phyloP scores from a whole-genome alignment of 2,329 filamentous ascomycete species.

The Aschersonia sp. region DNA sequence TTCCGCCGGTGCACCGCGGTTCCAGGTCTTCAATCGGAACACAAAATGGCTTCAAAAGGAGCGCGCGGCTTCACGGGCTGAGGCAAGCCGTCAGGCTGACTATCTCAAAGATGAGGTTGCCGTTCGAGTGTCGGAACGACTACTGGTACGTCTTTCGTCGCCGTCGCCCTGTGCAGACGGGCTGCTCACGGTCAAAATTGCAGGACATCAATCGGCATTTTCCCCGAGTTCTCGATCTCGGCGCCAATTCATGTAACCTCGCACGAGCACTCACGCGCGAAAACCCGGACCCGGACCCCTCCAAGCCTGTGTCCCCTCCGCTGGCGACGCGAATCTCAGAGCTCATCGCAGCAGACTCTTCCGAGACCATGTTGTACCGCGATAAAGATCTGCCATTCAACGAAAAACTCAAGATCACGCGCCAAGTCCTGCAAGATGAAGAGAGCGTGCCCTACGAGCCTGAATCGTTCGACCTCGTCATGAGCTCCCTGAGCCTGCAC shows the following conservation, averaged over 20 bases:
- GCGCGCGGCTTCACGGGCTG: constrained; percentile 56
- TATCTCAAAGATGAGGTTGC: constrained; percentile 93
- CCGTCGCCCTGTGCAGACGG: not conserved
- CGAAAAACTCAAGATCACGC: constrained; percentile 52
- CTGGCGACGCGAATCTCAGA: constrained; percentile 57
- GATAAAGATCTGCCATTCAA: constrained; percentile 68
- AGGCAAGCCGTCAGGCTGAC: constrained; percentile 66
- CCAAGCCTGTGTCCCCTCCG: constrained; percentile 45
- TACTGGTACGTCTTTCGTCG: constrained; percentile 43
- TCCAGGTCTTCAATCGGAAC: constrained; percentile 82
- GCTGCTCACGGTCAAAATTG: not conserved
- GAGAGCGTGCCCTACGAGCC: constrained; percentile 64
- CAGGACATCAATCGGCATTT: constrained; percentile 89
- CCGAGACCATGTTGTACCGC: constrained; percentile 61
- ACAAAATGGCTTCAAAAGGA: constrained; percentile 89
- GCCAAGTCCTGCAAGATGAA: constrained; percentile 60
- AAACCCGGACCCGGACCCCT: constrained; percentile 47
- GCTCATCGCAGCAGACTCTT: constrained; percentile 72
- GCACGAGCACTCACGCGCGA: constrained; percentile 63
- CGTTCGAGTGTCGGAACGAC: constrained; percentile 64
- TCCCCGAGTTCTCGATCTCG: constrained; percentile 73
- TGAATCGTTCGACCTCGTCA: constrained; percentile 72
- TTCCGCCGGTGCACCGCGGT: constrained; percentile 58
- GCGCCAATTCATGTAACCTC: constrained; percentile 91
- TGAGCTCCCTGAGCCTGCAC: constrained; percentile 81